Base-by-base conservation (phyloP, 176 grass and related monocot species). In the Chrysopogon serrulatus region DNA sequence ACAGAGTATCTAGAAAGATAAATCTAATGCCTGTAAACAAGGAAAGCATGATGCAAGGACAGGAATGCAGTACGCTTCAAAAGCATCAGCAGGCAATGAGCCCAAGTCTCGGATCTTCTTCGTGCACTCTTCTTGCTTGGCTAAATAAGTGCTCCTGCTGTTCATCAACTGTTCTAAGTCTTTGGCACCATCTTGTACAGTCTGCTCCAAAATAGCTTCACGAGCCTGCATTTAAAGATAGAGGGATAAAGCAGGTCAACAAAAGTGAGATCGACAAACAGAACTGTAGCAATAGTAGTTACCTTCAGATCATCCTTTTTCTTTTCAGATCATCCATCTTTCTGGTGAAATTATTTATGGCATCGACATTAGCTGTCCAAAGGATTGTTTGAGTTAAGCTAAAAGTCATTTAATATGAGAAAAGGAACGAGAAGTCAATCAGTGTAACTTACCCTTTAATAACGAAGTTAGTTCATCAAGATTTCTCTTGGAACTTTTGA, bases 91-190 rank as follows among this genome's bases (percentile, higher is more conserved):
- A 76, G 96, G 96, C 87, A 99, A 89, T 11, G 93, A 96, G 40
- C 96, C 96, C 78, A 99, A 78, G 70, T 99, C 96, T 79, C 96
- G 85, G 41, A 99, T 99, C 80, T 99, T 99, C 85, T 94, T 99
- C 93, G 87, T 89, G 82, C 91, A 96, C 23, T 99, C 96, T 34
- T 99, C 96, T 85, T 99, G 96, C 66, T 96, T 99, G 11, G 93
- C 80, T 57, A 96, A 75, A 90, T 96, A 84, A 26, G 70, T 85
- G 63, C 72, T 99, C 81, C 96, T 90, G 60, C 80, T 95, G 79
- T 82, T 91, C 87, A 99, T 89, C 63, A 94, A 88, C 71, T 93
- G 96, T 80, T 99, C 96, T 57, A 99, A 85, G 57, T 96, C 96
- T 80, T 90, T 91, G 18, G 89, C 91, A 16, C 89, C 91, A 79